Evolutionary conservation across 371 early-diverging fungal species (phyloP).

Genomic region (Lichtheimia ornata): DNA sequence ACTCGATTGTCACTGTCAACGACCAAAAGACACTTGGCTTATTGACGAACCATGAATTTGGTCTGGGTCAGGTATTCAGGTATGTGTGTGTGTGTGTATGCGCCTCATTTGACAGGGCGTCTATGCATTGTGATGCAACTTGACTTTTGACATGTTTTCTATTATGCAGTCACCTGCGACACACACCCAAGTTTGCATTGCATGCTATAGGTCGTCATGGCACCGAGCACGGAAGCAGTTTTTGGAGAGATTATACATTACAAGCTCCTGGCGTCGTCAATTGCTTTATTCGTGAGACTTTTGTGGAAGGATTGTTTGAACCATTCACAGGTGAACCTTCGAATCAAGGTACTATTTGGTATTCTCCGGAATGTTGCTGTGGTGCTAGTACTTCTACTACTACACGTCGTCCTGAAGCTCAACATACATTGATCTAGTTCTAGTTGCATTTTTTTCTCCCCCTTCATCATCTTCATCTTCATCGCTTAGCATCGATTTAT

Average conservation of each 20-base stretch:
- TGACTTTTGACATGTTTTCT: background rate
- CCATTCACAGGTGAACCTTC: slow-evolving; percentile 11
- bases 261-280: slow-evolving; percentile 33
- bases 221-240: slow-evolving; percentile 35
- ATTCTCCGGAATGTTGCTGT: background rate
- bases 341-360: slow-evolving; percentile 13
- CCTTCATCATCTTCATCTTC: background rate
- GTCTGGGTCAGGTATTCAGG: slow-evolving; percentile 53
- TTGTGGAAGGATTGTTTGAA: slow-evolving; percentile 42
- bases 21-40: slow-evolving; percentile 33
- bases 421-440: background rate
- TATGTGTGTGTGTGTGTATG: slow-evolving; percentile 24
- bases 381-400: too few species aligned
- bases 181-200: slow-evolving; percentile 42
- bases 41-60: slow-evolving; percentile 46
- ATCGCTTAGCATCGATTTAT: background rate
- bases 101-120: too few species aligned
- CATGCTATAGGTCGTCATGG: slow-evolving; percentile 46
- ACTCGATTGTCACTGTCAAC: slow-evolving; percentile 40
- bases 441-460: background rate
- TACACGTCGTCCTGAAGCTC: too few species aligned
- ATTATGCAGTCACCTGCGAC: slow-evolving; percentile 30
- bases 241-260: slow-evolving; percentile 50
- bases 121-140: too few species aligned
- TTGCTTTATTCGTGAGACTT: slow-evolving; percentile 48